These are phyloP conservation scores for Penicillium odoratum DNA, from an alignment of 495 filamentous ascomycete species.

Conservation along the genomic window DNA sequence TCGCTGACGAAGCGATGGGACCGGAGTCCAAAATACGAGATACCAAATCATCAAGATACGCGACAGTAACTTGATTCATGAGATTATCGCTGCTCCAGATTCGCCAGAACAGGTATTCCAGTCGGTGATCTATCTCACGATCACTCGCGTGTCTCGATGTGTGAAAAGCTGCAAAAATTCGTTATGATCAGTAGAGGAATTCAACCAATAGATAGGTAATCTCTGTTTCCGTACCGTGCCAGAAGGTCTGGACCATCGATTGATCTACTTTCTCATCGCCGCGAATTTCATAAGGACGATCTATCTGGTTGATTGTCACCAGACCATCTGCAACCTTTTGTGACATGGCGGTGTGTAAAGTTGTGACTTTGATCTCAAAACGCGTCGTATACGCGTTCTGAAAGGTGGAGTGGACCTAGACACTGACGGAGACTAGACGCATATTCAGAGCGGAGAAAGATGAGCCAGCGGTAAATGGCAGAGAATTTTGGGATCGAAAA, in stretches of 20 bases:
- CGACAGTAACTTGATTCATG: slow-evolving; percentile 27
- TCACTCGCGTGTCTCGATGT: slow-evolving; percentile 36
- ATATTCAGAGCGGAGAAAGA: no score
- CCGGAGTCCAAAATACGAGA: slow-evolving; percentile 33
- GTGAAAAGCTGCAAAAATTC: slow-evolving; percentile 38
- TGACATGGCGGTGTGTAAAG: slow-evolving; percentile 36
- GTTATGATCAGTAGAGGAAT: background rate
- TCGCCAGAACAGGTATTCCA: slow-evolving; percentile 57
- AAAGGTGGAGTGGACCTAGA: background rate
- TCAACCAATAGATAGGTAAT: slow-evolving; percentile 1
- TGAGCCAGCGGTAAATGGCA: no score
- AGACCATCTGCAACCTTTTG: slow-evolving; percentile 52
- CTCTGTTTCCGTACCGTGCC: slow-evolving; percentile 46
- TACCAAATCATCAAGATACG: slow-evolving; percentile 42
- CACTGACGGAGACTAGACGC: no score
- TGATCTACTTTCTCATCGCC: slow-evolving; percentile 23
- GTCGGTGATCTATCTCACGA: slow-evolving; percentile 40
- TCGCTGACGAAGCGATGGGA: slow-evolving; percentile 4
- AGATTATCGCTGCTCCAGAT: slow-evolving; percentile 45
- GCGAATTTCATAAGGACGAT: slow-evolving; percentile 25
- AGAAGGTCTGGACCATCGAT: slow-evolving; percentile 43
- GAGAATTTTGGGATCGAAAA: background rate
- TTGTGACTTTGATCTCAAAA: background rate
- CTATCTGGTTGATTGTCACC: slow-evolving; percentile 36
- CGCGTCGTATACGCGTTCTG: background rate